Percentiles rank a stretch among this genome's conserved stretches.
Evolutionary conservation across 257 asterid genomes (phyloP).

Genomic region (Nicotiana paniculata): DNA sequence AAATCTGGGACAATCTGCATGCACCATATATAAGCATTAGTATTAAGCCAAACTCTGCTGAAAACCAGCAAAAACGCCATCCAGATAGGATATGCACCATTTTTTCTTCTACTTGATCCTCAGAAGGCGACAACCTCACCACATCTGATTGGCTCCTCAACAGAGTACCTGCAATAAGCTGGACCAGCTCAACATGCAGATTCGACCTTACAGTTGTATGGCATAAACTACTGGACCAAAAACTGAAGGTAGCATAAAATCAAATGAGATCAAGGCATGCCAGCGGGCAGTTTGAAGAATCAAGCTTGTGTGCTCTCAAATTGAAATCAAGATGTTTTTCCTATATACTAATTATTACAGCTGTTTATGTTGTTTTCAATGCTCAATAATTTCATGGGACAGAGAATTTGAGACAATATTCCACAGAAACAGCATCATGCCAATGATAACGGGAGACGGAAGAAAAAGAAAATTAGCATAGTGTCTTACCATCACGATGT

Average conservation of each 20-base stretch:
- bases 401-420: background rate
- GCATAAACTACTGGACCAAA: conserved; percentile 4
- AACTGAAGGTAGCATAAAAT: background rate
- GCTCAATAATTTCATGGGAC: background rate
- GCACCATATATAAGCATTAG: conserved; percentile 17
- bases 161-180: conserved; percentile 48
- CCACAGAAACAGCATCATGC: background rate
- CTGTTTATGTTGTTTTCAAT: background rate
- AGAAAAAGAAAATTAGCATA: background rate
- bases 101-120: conserved; percentile 56
- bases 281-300: background rate
- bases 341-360: background rate
- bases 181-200: background rate
- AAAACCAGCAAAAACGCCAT: conserved; percentile 9
- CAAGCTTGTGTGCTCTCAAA: background rate
- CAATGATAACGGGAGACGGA: background rate
- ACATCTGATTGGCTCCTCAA: conserved; percentile 74
- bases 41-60: conserved; percentile 11
- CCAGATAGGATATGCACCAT: conserved; percentile 38
- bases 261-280: background rate
- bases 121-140: conserved; percentile 44
- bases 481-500: conserved; percentile 56
- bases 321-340: background rate
- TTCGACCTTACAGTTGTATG: background rate
- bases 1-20: conserved; percentile 45